Base-by-base conservation (phyloP, 2,329 filamentous ascomycete species). In the Drechslerella dactyloides region DNA sequence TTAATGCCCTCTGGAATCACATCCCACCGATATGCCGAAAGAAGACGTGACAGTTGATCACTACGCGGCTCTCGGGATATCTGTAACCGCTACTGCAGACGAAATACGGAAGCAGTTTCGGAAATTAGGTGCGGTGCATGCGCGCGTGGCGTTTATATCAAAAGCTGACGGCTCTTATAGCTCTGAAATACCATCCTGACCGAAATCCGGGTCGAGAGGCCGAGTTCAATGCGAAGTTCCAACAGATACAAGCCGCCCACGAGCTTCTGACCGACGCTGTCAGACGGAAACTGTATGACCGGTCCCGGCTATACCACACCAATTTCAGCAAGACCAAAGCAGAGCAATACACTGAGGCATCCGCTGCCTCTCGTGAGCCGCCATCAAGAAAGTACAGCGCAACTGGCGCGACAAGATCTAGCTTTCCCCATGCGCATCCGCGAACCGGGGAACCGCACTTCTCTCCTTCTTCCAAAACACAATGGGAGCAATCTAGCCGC, bases 61-160 rank as follows among this genome's bases (percentile, higher is more conserved):
- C 80, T 96, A 96, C 81, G 89, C 87, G 73, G 91, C 96, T 81
- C 83, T 96, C 62, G 90, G 90, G 74, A 81, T 96, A 63, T 80
- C 86, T 1, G 82, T 85, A 10, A 85, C 84, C 76, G 90, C 90
- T 59, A 86, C 89, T 75, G 81, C 86, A 48, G 85, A 87, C 30
- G 90, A 94, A 44, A 87, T 96, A 78, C 93, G 91, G 82, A 94
- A 89, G 80, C 89, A 93, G 77, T 96, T 92, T 80, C 86, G 89
- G 75, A 92, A 91, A 79, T 85, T 96, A 77, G 89, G 89, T 91
- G 81, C 66, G 30, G 50, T 37, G n/a, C 40, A 19, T 35, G 13
- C 1, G 17, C 19, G 52, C 17, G 3, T 33, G 52, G 44, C 54
- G 24, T 60, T 73, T 54, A 64, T 66, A 30, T 70, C 61, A 50